Evolutionary conservation across 1,139 yeast species (phyloP), one percentile per base, ranked within the genome.

Genomic region (Yamadazyma dendronema): DNA sequence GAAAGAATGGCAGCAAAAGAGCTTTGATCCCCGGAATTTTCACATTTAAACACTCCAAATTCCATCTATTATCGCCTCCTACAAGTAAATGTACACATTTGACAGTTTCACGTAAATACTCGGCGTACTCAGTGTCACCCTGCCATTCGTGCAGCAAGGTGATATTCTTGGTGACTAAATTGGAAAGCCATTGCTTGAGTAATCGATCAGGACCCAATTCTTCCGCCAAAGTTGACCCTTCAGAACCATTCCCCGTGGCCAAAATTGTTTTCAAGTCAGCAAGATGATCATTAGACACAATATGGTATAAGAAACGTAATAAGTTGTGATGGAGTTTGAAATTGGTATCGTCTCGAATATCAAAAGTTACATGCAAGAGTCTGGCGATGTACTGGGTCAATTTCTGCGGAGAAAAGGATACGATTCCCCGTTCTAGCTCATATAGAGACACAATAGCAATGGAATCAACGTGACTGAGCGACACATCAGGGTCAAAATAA

Each of bases 401-500:
- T 26, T 36, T 37, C 6, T 26, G 17, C 8, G 9, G 12, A 7
- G 14, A 14, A 8, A 26, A 26, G 14, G 9, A 5, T 21, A 19
- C 24, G 13, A 4, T 17, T 21, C 31, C 40, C 8, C 17, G 23
- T n/a, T 37, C 25, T 16, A 44, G 30, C 11, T 12, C 31, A 17
- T 40, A 36, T 4, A 43, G 7, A 17, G 29, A 40, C 12, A 51
- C 33, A 14, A 49, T 40, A 9, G 62, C 57, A 11, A 72, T 52
- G 35, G 67, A 52, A 35, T 65, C 62, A 4, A 72, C 54, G 44
- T 74, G 79, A 17, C 55, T 61, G 27, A 58, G 52, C 2, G 72
- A 57, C 5, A 62, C 56, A 37, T 72, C 73, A 12, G 52, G 57
- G 33, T 61, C 61, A 40, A 72, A 71, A 31, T 52, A 47, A 4